phyloP scores from a whole-genome alignment of 495 filamentous ascomycete species.

The Penicillium atrosanguineum region DNA sequence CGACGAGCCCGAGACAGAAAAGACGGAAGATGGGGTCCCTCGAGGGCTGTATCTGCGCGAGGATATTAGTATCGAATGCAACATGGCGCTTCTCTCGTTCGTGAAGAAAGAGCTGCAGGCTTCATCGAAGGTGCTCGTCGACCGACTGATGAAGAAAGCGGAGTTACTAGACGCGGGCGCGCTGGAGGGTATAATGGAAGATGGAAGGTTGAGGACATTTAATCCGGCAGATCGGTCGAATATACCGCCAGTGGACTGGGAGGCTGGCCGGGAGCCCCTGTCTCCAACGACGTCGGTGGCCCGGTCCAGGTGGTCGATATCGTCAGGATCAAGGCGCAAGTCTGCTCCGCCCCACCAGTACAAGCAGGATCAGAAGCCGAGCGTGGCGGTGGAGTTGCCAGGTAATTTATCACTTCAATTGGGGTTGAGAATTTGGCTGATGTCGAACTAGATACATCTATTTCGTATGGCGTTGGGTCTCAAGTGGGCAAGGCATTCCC shows the following conservation, averaged over 20 bases:
- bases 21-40: conserved; percentile 32
- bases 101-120: conserved; percentile 75
- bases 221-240: conserved; percentile 26
- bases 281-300: too few species aligned
- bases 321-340: too few species aligned
- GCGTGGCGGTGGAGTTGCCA: too few species aligned
- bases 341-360: too few species aligned
- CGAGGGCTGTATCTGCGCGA: conserved; percentile 72
- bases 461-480: background rate
- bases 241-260: background rate
- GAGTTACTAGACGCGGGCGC: conserved; percentile 32
- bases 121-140: conserved; percentile 63
- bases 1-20: conserved; percentile 56
- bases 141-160: conserved; percentile 61
- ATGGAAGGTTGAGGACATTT: conserved; percentile 26
- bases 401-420: too few species aligned
- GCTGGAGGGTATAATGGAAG: conserved; percentile 26
- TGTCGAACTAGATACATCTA: background rate
- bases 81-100: conserved; percentile 66
- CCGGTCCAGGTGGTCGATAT: too few species aligned
- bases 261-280: too few species aligned
- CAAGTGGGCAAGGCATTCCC: background rate
- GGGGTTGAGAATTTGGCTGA: too few species aligned
- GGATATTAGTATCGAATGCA: conserved; percentile 75
- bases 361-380: too few species aligned